phyloP scores from a whole-genome alignment of 345 rosid species.

The Hypericum androsaemum region DNA sequence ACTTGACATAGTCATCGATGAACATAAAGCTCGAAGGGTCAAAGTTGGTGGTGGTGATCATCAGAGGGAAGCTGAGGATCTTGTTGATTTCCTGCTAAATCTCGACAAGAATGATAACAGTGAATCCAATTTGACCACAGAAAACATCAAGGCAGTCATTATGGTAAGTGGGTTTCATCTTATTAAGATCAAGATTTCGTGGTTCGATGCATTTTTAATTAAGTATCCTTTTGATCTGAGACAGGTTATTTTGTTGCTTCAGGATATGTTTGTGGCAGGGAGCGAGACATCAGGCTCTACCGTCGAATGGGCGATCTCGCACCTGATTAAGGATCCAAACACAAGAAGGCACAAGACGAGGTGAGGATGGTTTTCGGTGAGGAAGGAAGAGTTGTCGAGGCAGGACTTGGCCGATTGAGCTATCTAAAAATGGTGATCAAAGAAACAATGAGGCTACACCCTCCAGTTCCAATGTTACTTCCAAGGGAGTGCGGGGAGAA shows the following conservation, averaged over 20 bases:
- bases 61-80: conserved; percentile 1
- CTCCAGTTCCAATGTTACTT: conserved; percentile 2
- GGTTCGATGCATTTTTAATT: too few relatives aligned
- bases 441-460: too few relatives aligned
- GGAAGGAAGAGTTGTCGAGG: conserved; percentile 1
- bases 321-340: background rate
- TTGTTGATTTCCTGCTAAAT: conserved; percentile 10
- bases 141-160: conserved; percentile 12
- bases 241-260: too few relatives aligned
- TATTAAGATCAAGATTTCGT: too few relatives aligned
- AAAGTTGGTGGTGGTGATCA: too few relatives aligned
- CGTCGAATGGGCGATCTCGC: conserved; percentile 10
- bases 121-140: conserved; percentile 1
- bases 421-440: too few relatives aligned
- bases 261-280: too few relatives aligned
- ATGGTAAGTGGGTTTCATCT: conserved; percentile 3
- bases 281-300: conserved; percentile 1
- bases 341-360: conserved; percentile 4
- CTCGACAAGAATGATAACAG: background rate
- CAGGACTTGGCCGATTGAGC: background rate
- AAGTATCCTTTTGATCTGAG: too few relatives aligned
- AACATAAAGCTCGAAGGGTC: too few relatives aligned
- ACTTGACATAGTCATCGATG: too few relatives aligned
- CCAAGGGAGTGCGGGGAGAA: conserved; percentile 11
- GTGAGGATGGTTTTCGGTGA: background rate